phyloP scores from a whole-genome alignment of 2,329 filamentous ascomycete species.

The Lecanicillium sp. region DNA sequence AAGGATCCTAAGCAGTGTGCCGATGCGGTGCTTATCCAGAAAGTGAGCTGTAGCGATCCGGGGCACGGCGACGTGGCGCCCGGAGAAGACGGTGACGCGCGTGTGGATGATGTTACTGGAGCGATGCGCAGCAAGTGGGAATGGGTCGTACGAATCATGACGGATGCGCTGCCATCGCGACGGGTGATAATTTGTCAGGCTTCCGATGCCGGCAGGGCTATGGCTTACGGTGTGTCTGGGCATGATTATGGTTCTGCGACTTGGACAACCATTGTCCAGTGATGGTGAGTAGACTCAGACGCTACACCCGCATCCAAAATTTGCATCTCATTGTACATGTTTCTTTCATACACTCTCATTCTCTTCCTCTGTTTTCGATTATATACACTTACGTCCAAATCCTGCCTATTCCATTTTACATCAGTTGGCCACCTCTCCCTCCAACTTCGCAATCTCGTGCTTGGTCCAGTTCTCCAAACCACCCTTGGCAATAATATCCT shows the following conservation, averaged over 20 bases:
- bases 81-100: neutral
- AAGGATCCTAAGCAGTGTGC: constrained; percentile 5
- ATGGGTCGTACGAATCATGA: constrained; percentile 8
- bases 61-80: neutral
- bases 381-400: too few relatives aligned
- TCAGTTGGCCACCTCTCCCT: too few relatives aligned
- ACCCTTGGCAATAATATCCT: constrained; percentile 18
- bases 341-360: too few relatives aligned
- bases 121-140: constrained; percentile 9
- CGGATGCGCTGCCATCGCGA: constrained; percentile 1
- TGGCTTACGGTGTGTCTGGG: neutral
- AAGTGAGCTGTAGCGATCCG: neutral
- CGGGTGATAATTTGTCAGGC: constrained; percentile 6
- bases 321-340: too few relatives aligned
- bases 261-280: constrained; percentile 1
- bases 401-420: too few relatives aligned
- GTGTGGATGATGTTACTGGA: constrained; percentile 8
- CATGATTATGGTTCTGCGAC: neutral
- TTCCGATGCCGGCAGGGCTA: neutral
- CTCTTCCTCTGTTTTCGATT: too few relatives aligned
- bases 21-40: constrained; percentile 2
- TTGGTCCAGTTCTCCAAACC: constrained; percentile 14
- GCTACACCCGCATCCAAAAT: too few relatives aligned
- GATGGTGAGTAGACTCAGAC: too few relatives aligned
- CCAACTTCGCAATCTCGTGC: too few relatives aligned